Evolutionary conservation across 179 eudicot species (phyloP), one percentile per base, ranked within the genome.

Genomic region (Vitellaria paradoxa): DNA sequence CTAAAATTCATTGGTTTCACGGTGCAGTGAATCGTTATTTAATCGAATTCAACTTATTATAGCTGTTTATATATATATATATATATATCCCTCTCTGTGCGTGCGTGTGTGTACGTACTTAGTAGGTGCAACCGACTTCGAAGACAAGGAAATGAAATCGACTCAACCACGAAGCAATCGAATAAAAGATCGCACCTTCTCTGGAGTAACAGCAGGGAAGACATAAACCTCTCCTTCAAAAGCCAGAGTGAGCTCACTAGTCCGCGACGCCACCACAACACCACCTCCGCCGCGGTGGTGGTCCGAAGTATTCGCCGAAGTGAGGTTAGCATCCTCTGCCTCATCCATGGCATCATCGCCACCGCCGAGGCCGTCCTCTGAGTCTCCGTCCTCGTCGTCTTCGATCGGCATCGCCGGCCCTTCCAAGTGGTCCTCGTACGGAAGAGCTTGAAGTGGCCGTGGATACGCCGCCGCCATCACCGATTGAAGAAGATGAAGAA

Each of bases 181-280:
- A 72, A 72, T 72, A n/a, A 20, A 30, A 53, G 47, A 71, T 9
- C 30, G 23, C 23, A 86, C 89, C 89, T 86, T 84, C 30, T 86
- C 86, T 10, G 89, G 86, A 47, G 89, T 82, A 52, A 86, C 87
- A 65, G 89, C 84, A 59, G 85, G 84, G 40, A 86, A 86, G n/a
- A 86, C 89, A 78, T 86, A 86, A 13, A 86, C 87, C 80, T 86
- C 86, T 14, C 89, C 89, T 76, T 84, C 81, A 57, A 86, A 86
- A 65, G 87, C 72, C 9, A 86, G 76, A 72, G 85, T 82, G 55
- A 85, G 81, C 77, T 85, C 87, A 70, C 87, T 84, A 47, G 87
- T 82, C 72, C 87, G 64, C 6, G 82, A 73, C 64, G 79, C 79
- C 60, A 49, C 65, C 77, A 71, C 8, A 59, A 49, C 66, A 20